Evolutionary conservation across 805 yeast species (phyloP).

Genomic region (Ogataea sp.): DNA sequence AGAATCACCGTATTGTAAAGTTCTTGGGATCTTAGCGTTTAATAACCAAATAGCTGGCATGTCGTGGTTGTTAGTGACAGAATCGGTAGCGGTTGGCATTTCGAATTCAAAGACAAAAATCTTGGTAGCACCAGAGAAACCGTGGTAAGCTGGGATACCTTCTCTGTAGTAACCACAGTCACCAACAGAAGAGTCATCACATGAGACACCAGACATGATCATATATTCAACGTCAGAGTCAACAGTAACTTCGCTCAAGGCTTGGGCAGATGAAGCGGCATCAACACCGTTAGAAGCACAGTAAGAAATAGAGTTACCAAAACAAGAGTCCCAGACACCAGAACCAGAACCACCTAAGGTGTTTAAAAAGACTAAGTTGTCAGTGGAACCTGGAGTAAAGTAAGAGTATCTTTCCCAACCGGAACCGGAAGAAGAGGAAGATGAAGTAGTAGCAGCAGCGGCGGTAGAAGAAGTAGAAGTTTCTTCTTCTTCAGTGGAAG

Average conservation of each 20-base stretch:
- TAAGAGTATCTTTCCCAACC: slow-evolving; percentile 73
- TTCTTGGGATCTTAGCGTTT: slow-evolving; percentile 94
- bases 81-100: slow-evolving; percentile 67
- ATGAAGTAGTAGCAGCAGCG: slow-evolving; percentile 24
- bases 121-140: slow-evolving; percentile 79
- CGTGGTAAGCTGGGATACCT: slow-evolving; percentile 89
- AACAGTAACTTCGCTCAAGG: slow-evolving; percentile 60
- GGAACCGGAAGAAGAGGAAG: slow-evolving; percentile 34
- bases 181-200: slow-evolving; percentile 36
- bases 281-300: slow-evolving; percentile 70
- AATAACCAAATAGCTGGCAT: slow-evolving; percentile 98
- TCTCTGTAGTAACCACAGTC: slow-evolving; percentile 83
- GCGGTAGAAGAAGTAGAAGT: slow-evolving; percentile 9
- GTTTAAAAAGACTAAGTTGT: slow-evolving; percentile 78
- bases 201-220: slow-evolving; percentile 67
- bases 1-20: slow-evolving; percentile 81
- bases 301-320: slow-evolving; percentile 90
- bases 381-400: slow-evolving; percentile 54
- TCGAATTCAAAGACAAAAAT: slow-evolving; percentile 87
- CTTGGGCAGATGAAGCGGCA: slow-evolving; percentile 61
- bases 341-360: slow-evolving; percentile 82
- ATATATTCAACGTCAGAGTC: slow-evolving; percentile 72
- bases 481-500: slow-evolving; percentile 3
- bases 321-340: slow-evolving; percentile 79
- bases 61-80: slow-evolving; percentile 57